Evolutionary conservation across 805 yeast species (phyloP).

Genomic region (Barnettozyma botsteinii): DNA sequence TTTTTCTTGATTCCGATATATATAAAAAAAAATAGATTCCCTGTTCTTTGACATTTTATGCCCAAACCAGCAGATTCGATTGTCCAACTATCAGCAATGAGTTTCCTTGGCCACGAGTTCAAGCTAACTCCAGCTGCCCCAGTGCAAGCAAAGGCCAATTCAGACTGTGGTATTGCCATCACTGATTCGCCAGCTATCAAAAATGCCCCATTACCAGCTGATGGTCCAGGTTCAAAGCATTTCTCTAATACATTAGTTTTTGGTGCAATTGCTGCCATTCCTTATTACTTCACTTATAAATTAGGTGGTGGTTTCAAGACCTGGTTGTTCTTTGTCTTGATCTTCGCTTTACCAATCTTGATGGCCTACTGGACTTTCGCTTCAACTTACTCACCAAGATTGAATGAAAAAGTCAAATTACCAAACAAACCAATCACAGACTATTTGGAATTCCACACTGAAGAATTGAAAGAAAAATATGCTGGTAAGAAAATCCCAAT

Average conservation of each 20-base stretch:
- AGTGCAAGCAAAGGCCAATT: constrained; percentile 35
- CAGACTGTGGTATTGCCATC: constrained; percentile 40
- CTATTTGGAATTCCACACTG: constrained; percentile 78
- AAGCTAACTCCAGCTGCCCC: constrained; percentile 53
- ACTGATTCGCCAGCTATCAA: constrained; percentile 60
- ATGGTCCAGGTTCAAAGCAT: constrained; percentile 79
- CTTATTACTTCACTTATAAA: constrained; percentile 56
- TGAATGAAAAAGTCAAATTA: constrained; percentile 67
- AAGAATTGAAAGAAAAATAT: constrained; percentile 61
- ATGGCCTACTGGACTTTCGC: constrained; percentile 78
- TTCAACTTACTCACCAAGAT: constrained; percentile 73
- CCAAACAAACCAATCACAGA: constrained; percentile 76
- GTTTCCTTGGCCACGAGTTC: constrained; percentile 39
- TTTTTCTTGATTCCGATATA: no score
- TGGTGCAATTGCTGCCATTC: constrained; percentile 47
- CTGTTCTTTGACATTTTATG: no score
- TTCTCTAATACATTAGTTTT: constrained; percentile 58
- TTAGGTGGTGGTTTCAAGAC: constrained; percentile 67
- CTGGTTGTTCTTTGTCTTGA: constrained; percentile 51
- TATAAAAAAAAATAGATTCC: no score
- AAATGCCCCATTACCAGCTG: constrained; percentile 86
- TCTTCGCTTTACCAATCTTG: constrained; percentile 63
- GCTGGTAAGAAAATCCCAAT: constrained; percentile 78
- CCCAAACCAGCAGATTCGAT: no score
- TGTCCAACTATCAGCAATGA: constrained; percentile 16